Base-by-base conservation (phyloP, 176 grass and related monocot species). In the Eremochloa ophiuroides region DNA sequence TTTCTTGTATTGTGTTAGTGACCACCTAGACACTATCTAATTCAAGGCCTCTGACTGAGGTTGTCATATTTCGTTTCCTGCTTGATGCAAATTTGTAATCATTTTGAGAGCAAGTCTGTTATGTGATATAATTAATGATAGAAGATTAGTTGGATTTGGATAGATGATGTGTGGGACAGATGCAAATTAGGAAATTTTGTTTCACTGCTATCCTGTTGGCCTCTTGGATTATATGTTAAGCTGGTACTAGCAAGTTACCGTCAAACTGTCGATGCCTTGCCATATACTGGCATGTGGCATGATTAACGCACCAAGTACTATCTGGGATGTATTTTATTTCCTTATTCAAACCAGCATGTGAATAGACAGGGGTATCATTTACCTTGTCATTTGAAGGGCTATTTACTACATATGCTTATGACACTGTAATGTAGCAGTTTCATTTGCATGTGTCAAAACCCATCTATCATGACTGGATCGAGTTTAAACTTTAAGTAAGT, bases 271-370 rank as follows among this genome's bases (percentile, higher is more conserved):
- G 10, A 27, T 28, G 3, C 12, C 0, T 60, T 58, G 18, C 8
- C 22, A 38, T 37, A 15, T 62, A 10, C 74, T 85, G 41, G 9
- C 76, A 76, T 76, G 71, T 85, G 41, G 13, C 71, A 81, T 76
- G 71, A 25, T 75, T 42, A n/a, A 76, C n/a, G 10, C 4, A 78
- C 66, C 29, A 50, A 69, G 3, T 76, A 62, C 69, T n/a, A 42
- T 9, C 41, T 71, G 26, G 26, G 31, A 30, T 23, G 5, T 59
- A 26, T 17, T 55, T 71, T 69, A 22, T 14, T 80, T 64, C 55
- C 28, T 20, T 13, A 34, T 65, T 41, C 51, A 6, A 71, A 46
- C 10, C 64, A 75, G 35, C 5, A 65, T 30, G 14, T 12, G 2
- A 15, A 35, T 70, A 33, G 18, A 80, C 13, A 29, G 17, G 25